Base-by-base conservation (phyloP, 2,329 filamentous ascomycete species). In the Pseudogymnoascus sp. region DNA sequence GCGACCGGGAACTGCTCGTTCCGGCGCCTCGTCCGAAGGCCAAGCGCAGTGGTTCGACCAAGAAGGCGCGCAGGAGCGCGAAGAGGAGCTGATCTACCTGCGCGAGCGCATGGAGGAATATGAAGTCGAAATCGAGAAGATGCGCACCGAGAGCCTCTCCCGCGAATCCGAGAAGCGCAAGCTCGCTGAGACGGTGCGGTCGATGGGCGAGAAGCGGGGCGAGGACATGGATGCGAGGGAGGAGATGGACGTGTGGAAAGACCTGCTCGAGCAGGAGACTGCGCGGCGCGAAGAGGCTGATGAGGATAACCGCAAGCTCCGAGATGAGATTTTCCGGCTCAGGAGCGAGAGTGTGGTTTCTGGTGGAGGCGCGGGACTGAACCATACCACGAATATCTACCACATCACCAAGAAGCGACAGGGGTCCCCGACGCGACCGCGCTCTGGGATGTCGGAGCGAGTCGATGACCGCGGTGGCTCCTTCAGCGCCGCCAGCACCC, bases 201-300 rank as follows among this genome's bases (percentile, higher is more conserved):
- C 82, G 1, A 79, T 88, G 73, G 81, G 82, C 31, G 84, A 85
- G 60, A 77, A 77, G 35, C 76, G 78, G 38, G 72, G 77, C 60
- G 78, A 80, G 47, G 75, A 78, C 67, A 69, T 77, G 15, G 79
- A 79, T 59, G 78, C 77, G 10, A 82, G 87, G 66, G 85, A 87
- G 68, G 83, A 87, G 69, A 80, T 89, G 73, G 91, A 96, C 66
- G 93, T 97, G 75, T 96, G 91, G 88, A 96, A 96, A 74, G 93
- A 97, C 70, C 84, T 97, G 66, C 83, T 97, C 26, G 91, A 97
- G 72, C 91, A 95, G 68, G 95, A 99, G 75, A 95, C 90, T 2
- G 88, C 89, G 3, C 86, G 92, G 31, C 86, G 93, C 64, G 93
- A 97, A 75, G 90, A 96, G 75, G 86, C 90, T 0, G 93, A 97